Percentiles rank a stretch among this genome's conserved stretches.
These are phyloP conservation scores for Chrysoporthe deuterocubensis DNA, from an alignment of 2,329 filamentous ascomycete species.

Conservation along the genomic window DNA sequence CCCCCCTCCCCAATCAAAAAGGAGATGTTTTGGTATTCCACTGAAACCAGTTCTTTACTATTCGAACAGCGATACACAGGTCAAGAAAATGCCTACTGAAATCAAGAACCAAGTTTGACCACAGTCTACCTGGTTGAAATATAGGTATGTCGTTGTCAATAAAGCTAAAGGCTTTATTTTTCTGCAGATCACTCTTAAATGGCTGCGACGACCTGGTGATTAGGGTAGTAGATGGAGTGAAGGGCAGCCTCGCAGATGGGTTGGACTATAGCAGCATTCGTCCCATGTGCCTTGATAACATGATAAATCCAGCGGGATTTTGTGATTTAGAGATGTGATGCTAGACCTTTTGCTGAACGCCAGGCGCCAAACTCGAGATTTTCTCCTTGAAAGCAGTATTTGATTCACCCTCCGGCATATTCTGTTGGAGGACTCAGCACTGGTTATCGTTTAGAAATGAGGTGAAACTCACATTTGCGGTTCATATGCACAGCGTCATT, in stretches of 20 bases:
- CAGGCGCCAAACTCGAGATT: background rate
- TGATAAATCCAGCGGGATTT: background rate
- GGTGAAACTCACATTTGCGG: slow-evolving; percentile 39
- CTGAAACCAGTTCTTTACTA: background rate
- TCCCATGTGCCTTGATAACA: background rate
- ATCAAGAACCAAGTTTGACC: too few relatives aligned
- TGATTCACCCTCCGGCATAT: background rate
- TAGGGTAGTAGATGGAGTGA: background rate
- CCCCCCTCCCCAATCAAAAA: too few relatives aligned
- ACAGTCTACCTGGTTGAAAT: too few relatives aligned
- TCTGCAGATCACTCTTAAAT: too few relatives aligned
- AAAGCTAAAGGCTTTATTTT: too few relatives aligned
- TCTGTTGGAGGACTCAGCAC: background rate
- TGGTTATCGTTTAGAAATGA: background rate
- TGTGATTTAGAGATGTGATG: background rate
- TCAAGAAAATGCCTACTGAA: too few relatives aligned
- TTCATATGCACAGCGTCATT: slow-evolving; percentile 75
- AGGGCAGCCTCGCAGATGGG: background rate
- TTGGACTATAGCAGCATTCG: slow-evolving; percentile 13
- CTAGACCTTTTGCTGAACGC: background rate
- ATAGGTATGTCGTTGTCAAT: too few relatives aligned
- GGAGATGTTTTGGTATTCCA: too few relatives aligned
- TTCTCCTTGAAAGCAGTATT: background rate
- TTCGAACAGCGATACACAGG: background rate
- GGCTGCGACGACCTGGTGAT: too few relatives aligned